Conservation (phyloP, 176 grass and related monocot species). For the Pontederia paniculata region DNA sequence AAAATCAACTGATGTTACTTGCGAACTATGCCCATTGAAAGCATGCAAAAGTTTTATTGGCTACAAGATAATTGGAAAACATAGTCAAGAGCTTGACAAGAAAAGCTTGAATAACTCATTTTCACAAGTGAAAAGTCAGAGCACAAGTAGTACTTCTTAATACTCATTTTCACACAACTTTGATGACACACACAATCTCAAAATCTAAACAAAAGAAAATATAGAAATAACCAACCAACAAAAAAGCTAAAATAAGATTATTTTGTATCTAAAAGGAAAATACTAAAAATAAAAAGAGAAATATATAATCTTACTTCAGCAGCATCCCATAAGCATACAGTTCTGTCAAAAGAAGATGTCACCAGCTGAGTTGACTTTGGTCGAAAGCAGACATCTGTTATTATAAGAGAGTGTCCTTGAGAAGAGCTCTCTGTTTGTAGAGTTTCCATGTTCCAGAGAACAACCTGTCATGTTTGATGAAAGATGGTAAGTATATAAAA, state of each 20-base stretch:
- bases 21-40: slow-evolving; percentile 47
- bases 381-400: slow-evolving; percentile 65
- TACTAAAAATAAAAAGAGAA: not conserved
- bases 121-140: too few relatives aligned
- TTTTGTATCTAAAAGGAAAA: slow-evolving; percentile 9
- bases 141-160: too few relatives aligned
- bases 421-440: slow-evolving; percentile 42
- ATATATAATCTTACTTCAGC: slow-evolving; percentile 37
- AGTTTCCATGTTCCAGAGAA: slow-evolving; percentile 77
- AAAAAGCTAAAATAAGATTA: not conserved
- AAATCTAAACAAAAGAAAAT: too few relatives aligned
- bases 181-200: too few relatives aligned
- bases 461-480: slow-evolving; percentile 37
- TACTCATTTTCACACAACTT: too few relatives aligned
- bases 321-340: slow-evolving; percentile 59
- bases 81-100: not conserved
- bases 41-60: slow-evolving; percentile 35
- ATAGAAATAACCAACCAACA: not conserved
- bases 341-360: slow-evolving; percentile 74
- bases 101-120: not conserved
- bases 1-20: slow-evolving; percentile 67
- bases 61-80: slow-evolving; percentile 23
- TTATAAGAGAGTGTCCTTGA: slow-evolving; percentile 56
- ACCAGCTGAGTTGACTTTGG: slow-evolving; percentile 69
- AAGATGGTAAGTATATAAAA: not conserved